A percentile compares a stretch with the other conserved stretches of the same genome.
These are phyloP conservation scores for Trichophyton schoenleinii DNA, from an alignment of 2,329 filamentous ascomycete species.

Conservation along the genomic window DNA sequence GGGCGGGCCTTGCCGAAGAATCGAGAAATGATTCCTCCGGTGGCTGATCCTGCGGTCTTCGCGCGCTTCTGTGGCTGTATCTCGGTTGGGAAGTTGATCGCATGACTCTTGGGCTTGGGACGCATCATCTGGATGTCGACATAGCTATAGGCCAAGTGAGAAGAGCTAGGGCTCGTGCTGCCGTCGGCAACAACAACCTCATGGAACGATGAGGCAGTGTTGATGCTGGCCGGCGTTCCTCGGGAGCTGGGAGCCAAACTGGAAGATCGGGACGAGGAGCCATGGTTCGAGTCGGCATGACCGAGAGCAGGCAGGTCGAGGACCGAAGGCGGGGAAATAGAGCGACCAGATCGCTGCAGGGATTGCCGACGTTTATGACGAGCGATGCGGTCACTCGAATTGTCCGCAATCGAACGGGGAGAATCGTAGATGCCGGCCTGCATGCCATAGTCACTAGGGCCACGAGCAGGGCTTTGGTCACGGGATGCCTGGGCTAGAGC, in stretches of 20 bases:
- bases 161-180: constrained; percentile 24
- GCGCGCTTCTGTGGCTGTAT: constrained; percentile 32
- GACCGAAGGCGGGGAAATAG: constrained; percentile 33
- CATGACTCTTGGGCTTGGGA: constrained; percentile 21
- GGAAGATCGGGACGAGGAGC: constrained; percentile 30
- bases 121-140: constrained; percentile 21
- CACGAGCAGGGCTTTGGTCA: constrained; percentile 8
- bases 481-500: constrained; percentile 4
- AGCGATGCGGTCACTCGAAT: constrained; percentile 21
- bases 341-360: constrained; percentile 25
- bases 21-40: constrained; percentile 30
- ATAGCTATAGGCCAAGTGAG: constrained; percentile 21
- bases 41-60: constrained; percentile 21
- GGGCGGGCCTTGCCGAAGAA: constrained; percentile 29
- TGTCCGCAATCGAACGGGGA: constrained; percentile 21
- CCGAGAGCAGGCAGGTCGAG: constrained; percentile 33
- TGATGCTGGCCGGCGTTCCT: constrained; percentile 33
- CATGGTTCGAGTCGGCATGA: constrained; percentile 29
- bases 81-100: constrained; percentile 17
- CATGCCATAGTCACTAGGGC: neutral
- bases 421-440: constrained; percentile 18
- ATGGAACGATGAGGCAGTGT: constrained; percentile 24
- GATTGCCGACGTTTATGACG: constrained; percentile 30
- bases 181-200: constrained; percentile 26
- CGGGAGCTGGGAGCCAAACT: constrained; percentile 30